Evolutionary conservation across 805 yeast species (phyloP).

Genomic region (Komagataella mondaviorum): DNA sequence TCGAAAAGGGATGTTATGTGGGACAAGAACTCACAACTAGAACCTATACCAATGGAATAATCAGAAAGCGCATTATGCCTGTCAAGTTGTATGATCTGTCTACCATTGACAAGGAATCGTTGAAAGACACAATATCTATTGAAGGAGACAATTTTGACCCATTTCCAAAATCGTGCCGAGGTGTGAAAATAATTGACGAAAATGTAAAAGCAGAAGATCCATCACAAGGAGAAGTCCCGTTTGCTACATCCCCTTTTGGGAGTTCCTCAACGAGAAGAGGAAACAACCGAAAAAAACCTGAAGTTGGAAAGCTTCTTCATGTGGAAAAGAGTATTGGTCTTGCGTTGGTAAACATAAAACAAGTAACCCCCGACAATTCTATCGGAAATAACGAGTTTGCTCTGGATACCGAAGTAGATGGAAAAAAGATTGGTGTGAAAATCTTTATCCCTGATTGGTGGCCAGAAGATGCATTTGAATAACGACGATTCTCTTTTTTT

Average conservation of each 20-base stretch:
- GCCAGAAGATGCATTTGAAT: conserved; percentile 30
- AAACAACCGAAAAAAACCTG: conserved; percentile 18
- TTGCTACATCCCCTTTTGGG: conserved; percentile 26
- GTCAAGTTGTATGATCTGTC: conserved; percentile 23
- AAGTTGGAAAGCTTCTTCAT: conserved; percentile 50
- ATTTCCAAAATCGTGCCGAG: background rate
- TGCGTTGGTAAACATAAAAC: conserved; percentile 35
- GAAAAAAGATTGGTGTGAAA: conserved; percentile 25
- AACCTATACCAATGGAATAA: conserved; percentile 68
- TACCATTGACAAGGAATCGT: conserved; percentile 1
- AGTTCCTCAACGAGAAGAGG: conserved; percentile 14
- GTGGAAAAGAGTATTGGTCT: conserved; percentile 50
- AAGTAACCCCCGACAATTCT: conserved; percentile 12
- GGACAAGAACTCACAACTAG: conserved; percentile 95
- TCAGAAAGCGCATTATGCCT: conserved; percentile 78
- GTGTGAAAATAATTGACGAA: background rate
- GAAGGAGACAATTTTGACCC: background rate
- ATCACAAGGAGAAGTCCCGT: background rate
- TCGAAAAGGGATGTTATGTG: conserved; percentile 89
- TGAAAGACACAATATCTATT: background rate
- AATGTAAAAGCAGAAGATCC: background rate
- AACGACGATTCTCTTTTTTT: background rate
- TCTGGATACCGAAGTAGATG: conserved; percentile 6
- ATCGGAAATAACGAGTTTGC: conserved; percentile 11
- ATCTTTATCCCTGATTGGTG: conserved; percentile 65